Evolutionary conservation across 2,329 filamentous ascomycete genomes (phyloP).

Genomic region (Sporothrix schenckii): DNA sequence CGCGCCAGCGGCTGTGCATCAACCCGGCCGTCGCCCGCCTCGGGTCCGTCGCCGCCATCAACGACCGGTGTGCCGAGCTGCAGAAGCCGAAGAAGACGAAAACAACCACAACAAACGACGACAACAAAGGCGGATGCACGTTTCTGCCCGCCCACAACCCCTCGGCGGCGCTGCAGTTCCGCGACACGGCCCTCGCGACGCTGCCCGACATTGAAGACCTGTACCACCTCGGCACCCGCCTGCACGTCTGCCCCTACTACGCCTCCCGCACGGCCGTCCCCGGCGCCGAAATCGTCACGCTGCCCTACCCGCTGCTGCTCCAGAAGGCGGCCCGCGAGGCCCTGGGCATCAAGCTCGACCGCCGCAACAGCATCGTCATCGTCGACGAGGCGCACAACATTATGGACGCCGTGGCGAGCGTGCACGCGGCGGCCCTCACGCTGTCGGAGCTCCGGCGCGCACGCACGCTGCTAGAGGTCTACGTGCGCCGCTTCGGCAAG

Average conservation of each 20-base stretch:
- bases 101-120: no score
- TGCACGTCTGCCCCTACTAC: slow-evolving; percentile 92
- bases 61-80: slow-evolving; percentile 87
- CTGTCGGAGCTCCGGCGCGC: slow-evolving; percentile 73
- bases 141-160: slow-evolving; percentile 79
- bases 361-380: slow-evolving; percentile 75
- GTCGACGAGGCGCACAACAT: slow-evolving; percentile 98
- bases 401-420: slow-evolving; percentile 89
- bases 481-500: slow-evolving; percentile 85
- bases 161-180: slow-evolving; percentile 73
- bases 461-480: slow-evolving; percentile 74
- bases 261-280: slow-evolving; percentile 85
- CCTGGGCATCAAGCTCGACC: slow-evolving; percentile 78
- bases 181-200: slow-evolving; percentile 79
- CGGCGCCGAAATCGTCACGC: slow-evolving; percentile 82
- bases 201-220: slow-evolving; percentile 95
- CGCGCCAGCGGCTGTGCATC: slow-evolving; percentile 86
- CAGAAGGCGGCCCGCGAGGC: slow-evolving; percentile 87
- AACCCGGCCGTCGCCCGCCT: slow-evolving; percentile 78
- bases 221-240: slow-evolving; percentile 71
- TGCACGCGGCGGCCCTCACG: slow-evolving; percentile 78
- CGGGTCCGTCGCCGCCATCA: slow-evolving; percentile 76
- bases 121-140: slow-evolving; percentile 61
- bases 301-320: slow-evolving; percentile 88
- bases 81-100: slow-evolving; percentile 74